Evolutionary conservation across 805 yeast genomes (phyloP).

Genomic region (Wickerhamomyces canadensis): DNA sequence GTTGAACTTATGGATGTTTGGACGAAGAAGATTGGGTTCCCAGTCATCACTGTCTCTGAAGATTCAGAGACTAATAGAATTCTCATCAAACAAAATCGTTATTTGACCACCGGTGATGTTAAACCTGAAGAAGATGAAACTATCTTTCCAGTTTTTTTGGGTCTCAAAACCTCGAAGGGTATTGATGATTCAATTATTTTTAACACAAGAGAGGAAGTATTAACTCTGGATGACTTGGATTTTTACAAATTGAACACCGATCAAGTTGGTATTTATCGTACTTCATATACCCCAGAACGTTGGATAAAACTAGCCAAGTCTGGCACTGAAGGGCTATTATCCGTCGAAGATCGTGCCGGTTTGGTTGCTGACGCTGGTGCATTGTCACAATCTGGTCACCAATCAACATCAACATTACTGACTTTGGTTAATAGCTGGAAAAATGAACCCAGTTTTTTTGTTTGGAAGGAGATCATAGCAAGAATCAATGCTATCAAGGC

Average conservation of each 20-base stretch:
- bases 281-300: conserved; percentile 63
- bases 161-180: conserved; percentile 52
- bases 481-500: conserved; percentile 43
- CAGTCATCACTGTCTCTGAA: conserved; percentile 64
- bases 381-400: conserved; percentile 64
- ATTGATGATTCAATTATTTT: conserved; percentile 55
- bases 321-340: conserved; percentile 49
- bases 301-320: conserved; percentile 63
- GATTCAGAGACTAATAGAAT: conserved; percentile 37
- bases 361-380: conserved; percentile 76
- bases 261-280: conserved; percentile 71
- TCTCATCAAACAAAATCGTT: conserved; percentile 65
- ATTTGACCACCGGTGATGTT: conserved; percentile 72
- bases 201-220: conserved; percentile 39
- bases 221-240: conserved; percentile 37
- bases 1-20: conserved; percentile 70
- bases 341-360: conserved; percentile 76
- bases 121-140: conserved; percentile 67
- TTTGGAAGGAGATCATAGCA: conserved; percentile 56
- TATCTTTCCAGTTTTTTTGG: conserved; percentile 65
- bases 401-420: conserved; percentile 56
- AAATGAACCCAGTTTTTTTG: conserved; percentile 54
- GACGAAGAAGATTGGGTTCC: conserved; percentile 78
- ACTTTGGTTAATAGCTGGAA: conserved; percentile 57
- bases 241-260: conserved; percentile 70